These are phyloP conservation scores for Fonsecaea pedrosoi DNA, from an alignment of 2,329 filamentous ascomycete genomes.

Conservation along the genomic window DNA sequence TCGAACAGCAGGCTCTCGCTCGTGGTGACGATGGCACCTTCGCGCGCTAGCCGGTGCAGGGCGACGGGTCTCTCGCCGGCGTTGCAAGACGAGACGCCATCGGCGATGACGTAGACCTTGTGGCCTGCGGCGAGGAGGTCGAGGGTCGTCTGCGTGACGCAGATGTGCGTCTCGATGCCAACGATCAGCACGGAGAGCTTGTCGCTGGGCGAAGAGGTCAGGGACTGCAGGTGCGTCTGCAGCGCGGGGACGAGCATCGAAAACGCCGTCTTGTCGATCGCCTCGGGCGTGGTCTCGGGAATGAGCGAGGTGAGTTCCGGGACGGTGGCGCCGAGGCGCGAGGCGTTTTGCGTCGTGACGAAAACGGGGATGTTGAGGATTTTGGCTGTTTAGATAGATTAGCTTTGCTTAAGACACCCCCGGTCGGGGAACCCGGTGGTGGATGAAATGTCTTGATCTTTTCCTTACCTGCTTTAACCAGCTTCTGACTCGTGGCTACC, in stretches of 20 bases:
- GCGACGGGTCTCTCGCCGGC: constrained; percentile 79
- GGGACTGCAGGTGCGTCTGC: constrained; percentile 32
- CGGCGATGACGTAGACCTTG: constrained; percentile 83
- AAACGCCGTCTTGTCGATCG: constrained; percentile 85
- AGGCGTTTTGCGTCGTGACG: constrained; percentile 82
- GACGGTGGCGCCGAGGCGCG: constrained; percentile 80
- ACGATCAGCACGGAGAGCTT: constrained; percentile 74
- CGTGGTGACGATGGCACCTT: constrained; percentile 79
- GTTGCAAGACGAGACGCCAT: constrained; percentile 90
- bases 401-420: too few species aligned
- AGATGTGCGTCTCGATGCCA: constrained; percentile 93
- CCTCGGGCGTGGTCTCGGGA: constrained; percentile 59
- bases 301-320: constrained; percentile 68
- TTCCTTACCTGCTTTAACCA: constrained; percentile 63
- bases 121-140: constrained; percentile 79
- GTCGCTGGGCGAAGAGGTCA: constrained; percentile 42
- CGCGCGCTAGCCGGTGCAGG: constrained; percentile 74
- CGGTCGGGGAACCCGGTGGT: too few species aligned
- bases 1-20: constrained; percentile 93
- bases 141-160: constrained; percentile 88
- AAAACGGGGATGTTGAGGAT: constrained; percentile 78
- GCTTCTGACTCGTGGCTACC: constrained; percentile 60
- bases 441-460: too few species aligned
- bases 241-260: constrained; percentile 78
- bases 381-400: constrained; percentile 45